phyloP scores from a whole-genome alignment of 2,329 filamentous ascomycete species.

The Claviceps humidiphila region DNA sequence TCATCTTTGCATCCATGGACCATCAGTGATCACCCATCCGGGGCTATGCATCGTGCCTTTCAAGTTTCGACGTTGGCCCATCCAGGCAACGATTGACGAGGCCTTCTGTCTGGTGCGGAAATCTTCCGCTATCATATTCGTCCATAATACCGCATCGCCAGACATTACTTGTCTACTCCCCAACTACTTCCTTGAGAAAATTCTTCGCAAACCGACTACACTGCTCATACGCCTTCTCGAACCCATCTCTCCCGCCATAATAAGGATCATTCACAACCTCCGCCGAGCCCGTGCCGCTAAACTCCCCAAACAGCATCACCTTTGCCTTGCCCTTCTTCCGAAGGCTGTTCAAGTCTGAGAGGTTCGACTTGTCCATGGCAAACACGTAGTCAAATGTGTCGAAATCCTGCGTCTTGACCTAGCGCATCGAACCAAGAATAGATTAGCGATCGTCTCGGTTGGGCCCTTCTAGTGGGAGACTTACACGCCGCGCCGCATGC shows the following conservation, averaged over 20 bases:
- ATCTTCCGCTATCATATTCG: no score
- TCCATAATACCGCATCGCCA: background rate
- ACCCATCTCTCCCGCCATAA: slow-evolving; percentile 74
- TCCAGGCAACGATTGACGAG: background rate
- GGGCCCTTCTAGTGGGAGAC: slow-evolving; percentile 1
- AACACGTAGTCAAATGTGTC: slow-evolving; percentile 82
- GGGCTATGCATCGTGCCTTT: no score
- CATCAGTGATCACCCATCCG: no score
- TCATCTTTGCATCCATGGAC: no score
- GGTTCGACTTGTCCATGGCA: slow-evolving; percentile 81
- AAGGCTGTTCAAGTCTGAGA: slow-evolving; percentile 53
- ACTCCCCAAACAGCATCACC: slow-evolving; percentile 76
- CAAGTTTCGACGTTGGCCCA: background rate
- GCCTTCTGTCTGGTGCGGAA: no score
- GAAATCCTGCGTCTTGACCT: slow-evolving; percentile 58
- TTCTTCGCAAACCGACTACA: slow-evolving; percentile 62
- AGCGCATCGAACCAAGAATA: background rate
- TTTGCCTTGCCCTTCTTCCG: slow-evolving; percentile 46
- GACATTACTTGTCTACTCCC: slow-evolving; percentile 6
- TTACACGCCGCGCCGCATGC: slow-evolving; percentile 64
- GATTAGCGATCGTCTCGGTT: background rate
- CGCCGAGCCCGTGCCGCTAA: slow-evolving; percentile 47
- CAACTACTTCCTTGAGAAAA: slow-evolving; percentile 49
- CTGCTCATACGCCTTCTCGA: slow-evolving; percentile 79
- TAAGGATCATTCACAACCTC: slow-evolving; percentile 83